Evolutionary conservation across 202 grass and related monocot species (phyloP).

Genomic region (Schoenoplectus tabernaemontani): DNA sequence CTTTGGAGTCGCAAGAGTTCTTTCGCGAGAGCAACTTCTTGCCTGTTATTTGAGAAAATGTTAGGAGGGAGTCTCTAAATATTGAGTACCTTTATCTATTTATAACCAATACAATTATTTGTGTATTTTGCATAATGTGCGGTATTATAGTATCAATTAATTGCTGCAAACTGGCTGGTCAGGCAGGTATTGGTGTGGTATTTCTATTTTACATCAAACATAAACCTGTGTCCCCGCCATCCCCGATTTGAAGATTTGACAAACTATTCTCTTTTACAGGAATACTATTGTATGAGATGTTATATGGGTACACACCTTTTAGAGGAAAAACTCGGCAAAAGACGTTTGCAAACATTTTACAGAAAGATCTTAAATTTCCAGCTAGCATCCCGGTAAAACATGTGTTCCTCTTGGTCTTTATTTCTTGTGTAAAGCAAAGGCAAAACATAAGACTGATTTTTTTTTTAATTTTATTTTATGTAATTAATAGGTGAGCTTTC

Average conservation of each 20-base stretch:
- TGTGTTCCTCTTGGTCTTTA: neutral
- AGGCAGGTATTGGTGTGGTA: neutral
- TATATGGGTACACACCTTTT: slow-evolving; percentile 86
- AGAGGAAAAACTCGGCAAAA: slow-evolving; percentile 89
- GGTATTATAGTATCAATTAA: too few species aligned
- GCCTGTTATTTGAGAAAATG: neutral
- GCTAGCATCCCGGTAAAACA: slow-evolving; percentile 39
- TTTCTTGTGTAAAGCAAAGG: neutral
- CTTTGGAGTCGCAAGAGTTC: too few species aligned
- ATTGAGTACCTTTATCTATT: neutral
- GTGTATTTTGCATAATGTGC: too few species aligned
- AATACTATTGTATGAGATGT: slow-evolving; percentile 83
- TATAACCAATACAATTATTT: neutral
- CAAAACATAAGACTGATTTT: neutral
- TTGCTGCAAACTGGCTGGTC: too few species aligned
- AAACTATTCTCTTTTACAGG: slow-evolving; percentile 28
- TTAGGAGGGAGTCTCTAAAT: neutral
- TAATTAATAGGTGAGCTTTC: slow-evolving; percentile 49
- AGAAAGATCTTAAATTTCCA: slow-evolving; percentile 85
- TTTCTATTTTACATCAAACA: neutral
- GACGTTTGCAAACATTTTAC: slow-evolving; percentile 84
- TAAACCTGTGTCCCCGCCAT: neutral
- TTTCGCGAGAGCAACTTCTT: too few species aligned
- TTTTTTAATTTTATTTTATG: neutral
- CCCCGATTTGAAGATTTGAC: neutral